phyloP scores from a whole-genome alignment of 257 asterid genomes.

The Ophiorrhiza pumila region DNA sequence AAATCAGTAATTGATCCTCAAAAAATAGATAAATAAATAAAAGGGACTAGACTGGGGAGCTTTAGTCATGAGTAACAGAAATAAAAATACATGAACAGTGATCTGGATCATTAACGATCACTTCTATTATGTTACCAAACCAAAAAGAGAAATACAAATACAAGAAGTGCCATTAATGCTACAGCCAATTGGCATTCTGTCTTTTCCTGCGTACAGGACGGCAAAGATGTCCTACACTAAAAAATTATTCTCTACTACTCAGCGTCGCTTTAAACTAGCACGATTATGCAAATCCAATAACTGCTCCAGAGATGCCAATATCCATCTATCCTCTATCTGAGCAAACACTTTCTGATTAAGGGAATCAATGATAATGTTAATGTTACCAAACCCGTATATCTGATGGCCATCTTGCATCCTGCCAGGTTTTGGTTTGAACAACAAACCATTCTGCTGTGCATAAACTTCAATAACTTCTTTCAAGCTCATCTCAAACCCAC shows the following conservation, averaged over 20 bases:
- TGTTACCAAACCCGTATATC: slow-evolving; percentile 77
- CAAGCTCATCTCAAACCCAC: slow-evolving; percentile 34
- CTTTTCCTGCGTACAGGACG: neutral
- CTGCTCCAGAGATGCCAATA: slow-evolving; percentile 67
- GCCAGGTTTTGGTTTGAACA: slow-evolving; percentile 57
- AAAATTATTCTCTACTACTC: neutral
- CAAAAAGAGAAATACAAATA: neutral
- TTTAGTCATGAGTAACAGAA: neutral
- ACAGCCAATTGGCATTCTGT: neutral
- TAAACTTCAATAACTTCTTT: slow-evolving; percentile 36
- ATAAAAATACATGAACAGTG: neutral
- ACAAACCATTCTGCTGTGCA: slow-evolving; percentile 38
- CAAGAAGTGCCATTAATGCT: neutral
- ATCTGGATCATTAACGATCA: neutral
- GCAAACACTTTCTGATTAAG: slow-evolving; percentile 67
- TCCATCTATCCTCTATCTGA: slow-evolving; percentile 67
- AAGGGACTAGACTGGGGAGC: no score
- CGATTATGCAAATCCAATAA: slow-evolving; percentile 69
- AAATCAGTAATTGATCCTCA: neutral
- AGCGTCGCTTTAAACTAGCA: slow-evolving; percentile 43
- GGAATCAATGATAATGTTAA: slow-evolving; percentile 65
- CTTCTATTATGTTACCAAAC: neutral
- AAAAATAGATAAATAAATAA: neutral
- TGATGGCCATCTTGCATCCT: slow-evolving; percentile 83
- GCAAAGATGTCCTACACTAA: neutral